Evolutionary conservation across 768 basidiomycete genomes (phyloP).

Genomic region (Mycena galopus): DNA sequence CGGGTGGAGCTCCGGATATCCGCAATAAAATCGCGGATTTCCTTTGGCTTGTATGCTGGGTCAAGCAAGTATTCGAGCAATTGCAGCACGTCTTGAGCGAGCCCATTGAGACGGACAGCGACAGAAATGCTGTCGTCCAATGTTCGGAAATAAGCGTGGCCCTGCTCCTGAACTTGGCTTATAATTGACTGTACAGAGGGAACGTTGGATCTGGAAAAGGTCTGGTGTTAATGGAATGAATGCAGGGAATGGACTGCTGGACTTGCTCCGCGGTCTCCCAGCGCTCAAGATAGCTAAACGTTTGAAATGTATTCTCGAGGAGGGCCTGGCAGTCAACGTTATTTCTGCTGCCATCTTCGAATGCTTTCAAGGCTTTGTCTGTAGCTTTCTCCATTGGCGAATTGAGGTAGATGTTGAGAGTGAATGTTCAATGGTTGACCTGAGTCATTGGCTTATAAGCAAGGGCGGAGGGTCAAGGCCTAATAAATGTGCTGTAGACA

Average conservation of each 20-base stretch:
- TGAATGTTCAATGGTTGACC: background rate
- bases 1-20: slow-evolving; percentile 6
- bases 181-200: slow-evolving; percentile 33
- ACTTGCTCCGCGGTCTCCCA: slow-evolving; percentile 26
- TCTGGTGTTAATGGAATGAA: background rate
- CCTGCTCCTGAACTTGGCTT: slow-evolving; percentile 22
- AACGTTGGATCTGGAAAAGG: slow-evolving; percentile 29
- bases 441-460: too few relatives aligned
- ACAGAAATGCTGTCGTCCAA: slow-evolving; percentile 24
- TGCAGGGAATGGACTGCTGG: background rate
- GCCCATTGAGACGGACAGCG: slow-evolving; percentile 6
- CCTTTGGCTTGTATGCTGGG: background rate
- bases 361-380: slow-evolving; percentile 19
- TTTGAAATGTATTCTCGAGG: background rate
- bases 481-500: slow-evolving; percentile 24
- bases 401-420: background rate
- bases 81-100: slow-evolving; percentile 8
- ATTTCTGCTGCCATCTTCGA: slow-evolving; percentile 17
- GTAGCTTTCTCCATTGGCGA: slow-evolving; percentile 9
- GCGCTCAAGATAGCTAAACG: slow-evolving; percentile 25
- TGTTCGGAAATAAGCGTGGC: slow-evolving; percentile 29
- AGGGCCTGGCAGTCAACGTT: slow-evolving; percentile 12
- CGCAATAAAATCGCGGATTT: slow-evolving; percentile 20
- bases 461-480: too few relatives aligned
- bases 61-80: slow-evolving; percentile 2